A percentile compares a stretch with the other conserved stretches of the same genome.
These are phyloP conservation scores for Porodaedalea pini DNA, from an alignment of 1,284 basidiomycete species.

Conservation along the genomic window DNA sequence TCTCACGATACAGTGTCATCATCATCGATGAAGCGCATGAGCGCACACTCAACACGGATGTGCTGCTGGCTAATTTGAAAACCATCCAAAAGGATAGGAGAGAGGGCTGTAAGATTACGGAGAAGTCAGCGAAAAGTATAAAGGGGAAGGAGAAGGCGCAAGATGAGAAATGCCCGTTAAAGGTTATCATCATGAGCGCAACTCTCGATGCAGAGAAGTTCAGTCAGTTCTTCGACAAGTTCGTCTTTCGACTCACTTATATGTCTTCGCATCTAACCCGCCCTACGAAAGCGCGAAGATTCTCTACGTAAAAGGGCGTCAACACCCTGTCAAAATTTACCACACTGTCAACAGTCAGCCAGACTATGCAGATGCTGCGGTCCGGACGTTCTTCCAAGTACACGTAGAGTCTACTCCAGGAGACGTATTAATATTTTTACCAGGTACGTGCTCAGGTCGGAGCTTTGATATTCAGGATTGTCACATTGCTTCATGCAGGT, in stretches of 20 bases:
- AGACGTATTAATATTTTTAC: conserved; percentile 92
- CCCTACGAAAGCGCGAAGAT: conserved; percentile 66
- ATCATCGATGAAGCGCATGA: conserved; percentile 98
- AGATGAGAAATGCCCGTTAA: conserved; percentile 56
- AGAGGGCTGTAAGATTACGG: conserved; percentile 29
- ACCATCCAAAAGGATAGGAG: conserved; percentile 77
- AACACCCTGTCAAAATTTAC: conserved; percentile 85
- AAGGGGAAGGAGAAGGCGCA: conserved; percentile 34
- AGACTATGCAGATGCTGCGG: conserved; percentile 88
- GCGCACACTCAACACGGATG: conserved; percentile 89
- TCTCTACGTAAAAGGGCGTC: conserved; percentile 88
- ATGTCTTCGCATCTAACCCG: background rate
- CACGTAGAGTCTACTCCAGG: conserved; percentile 79
- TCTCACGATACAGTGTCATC: conserved; percentile 84
- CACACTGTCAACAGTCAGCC: conserved; percentile 69
- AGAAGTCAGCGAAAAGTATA: conserved; percentile 27
- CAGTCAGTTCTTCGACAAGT: conserved; percentile 83
- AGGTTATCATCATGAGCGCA: conserved; percentile 96
- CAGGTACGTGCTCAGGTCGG: conserved; percentile 46
- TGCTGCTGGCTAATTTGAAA: conserved; percentile 90
- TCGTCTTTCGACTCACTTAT: conserved; percentile 29
- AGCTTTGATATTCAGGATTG: background rate
- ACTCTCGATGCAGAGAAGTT: conserved; percentile 96
- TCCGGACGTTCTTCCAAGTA: conserved; percentile 89
- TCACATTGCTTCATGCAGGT: conserved; percentile 40